Evolutionary conservation across 2,329 filamentous ascomycete genomes (phyloP).

Genomic region (Aspergillus ochraceoroseus): DNA sequence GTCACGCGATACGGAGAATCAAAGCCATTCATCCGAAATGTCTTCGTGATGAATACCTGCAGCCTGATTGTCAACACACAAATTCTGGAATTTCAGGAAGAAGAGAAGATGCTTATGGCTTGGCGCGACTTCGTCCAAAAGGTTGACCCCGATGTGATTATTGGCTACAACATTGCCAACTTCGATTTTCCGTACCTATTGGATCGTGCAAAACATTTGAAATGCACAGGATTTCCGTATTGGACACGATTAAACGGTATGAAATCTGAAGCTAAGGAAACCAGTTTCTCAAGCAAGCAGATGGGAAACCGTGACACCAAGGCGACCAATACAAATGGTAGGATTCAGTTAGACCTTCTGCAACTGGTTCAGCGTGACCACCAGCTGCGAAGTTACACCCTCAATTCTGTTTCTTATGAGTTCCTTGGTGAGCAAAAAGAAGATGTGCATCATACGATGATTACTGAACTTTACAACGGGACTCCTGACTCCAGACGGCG

Average conservation of each 20-base stretch:
- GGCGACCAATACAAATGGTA: conserved; percentile 87
- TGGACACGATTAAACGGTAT: conserved; percentile 75
- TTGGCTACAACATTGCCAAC: conserved; percentile 97
- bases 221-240: conserved; percentile 72
- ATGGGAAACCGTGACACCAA: conserved; percentile 96
- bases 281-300: conserved; percentile 94
- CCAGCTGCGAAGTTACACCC: conserved; percentile 90
- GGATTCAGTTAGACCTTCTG: conserved; percentile 87
- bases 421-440: conserved; percentile 97
- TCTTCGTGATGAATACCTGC: conserved; percentile 90
- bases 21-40: conserved; percentile 92
- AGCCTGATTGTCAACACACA: conserved; percentile 94
- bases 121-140: conserved; percentile 88
- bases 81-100: conserved; percentile 73
- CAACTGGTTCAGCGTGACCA: conserved; percentile 93
- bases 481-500: conserved; percentile 87
- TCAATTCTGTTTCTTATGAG: conserved; percentile 92
- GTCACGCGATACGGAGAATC: conserved; percentile 92
- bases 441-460: conserved; percentile 98
- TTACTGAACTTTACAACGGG: conserved; percentile 95
- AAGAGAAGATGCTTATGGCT: conserved; percentile 83
- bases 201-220: conserved; percentile 79
- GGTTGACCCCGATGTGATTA: conserved; percentile 94
- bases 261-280: conserved; percentile 66
- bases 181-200: conserved; percentile 98